A percentile compares a stretch with the other conserved stretches of the same genome.
Conservation (phyloP, 108 stramenopile genomes). For the Stephanodiscus minutulus region DNA sequence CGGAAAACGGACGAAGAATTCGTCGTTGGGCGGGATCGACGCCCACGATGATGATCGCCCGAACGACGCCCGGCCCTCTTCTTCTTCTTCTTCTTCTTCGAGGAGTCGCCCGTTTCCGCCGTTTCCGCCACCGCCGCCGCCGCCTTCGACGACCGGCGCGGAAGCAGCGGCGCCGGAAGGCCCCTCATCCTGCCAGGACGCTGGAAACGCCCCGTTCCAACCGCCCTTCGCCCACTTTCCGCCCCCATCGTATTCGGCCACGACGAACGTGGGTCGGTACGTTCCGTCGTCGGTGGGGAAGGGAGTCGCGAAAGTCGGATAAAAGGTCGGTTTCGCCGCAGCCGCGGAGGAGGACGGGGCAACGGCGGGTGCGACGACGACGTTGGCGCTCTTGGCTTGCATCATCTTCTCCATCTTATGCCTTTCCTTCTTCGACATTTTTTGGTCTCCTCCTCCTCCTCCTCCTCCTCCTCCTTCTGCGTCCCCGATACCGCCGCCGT, state of each 20-base stretch:
- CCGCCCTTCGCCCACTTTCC: background rate
- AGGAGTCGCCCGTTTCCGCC: background rate
- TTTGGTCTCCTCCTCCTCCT: background rate
- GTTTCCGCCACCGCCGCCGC: no score
- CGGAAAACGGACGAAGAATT: slow-evolving; percentile 35
- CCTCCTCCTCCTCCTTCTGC: no score
- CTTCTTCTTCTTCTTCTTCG: no score
- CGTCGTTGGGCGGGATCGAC: slow-evolving; percentile 43
- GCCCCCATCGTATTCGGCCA: background rate
- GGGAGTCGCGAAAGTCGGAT: background rate
- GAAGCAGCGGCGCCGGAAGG: no score
- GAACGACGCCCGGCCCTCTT: background rate
- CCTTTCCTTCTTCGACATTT: background rate
- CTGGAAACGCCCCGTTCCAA: no score
- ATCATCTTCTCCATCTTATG: background rate
- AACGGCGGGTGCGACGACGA: no score
- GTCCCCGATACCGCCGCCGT: no score
- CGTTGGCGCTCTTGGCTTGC: background rate
- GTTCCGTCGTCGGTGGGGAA: slow-evolving; percentile 27
- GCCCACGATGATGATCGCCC: slow-evolving; percentile 36
- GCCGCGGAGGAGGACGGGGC: background rate
- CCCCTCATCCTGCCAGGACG: no score
- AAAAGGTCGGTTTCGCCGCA: background rate
- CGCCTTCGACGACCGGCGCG: no score
- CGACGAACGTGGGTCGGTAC: slow-evolving; percentile 5